A percentile compares a stretch with the other conserved stretches of the same genome.
These are phyloP conservation scores for Clavariopsis aquatica DNA, from an alignment of 495 filamentous ascomycete species.

Conservation along the genomic window DNA sequence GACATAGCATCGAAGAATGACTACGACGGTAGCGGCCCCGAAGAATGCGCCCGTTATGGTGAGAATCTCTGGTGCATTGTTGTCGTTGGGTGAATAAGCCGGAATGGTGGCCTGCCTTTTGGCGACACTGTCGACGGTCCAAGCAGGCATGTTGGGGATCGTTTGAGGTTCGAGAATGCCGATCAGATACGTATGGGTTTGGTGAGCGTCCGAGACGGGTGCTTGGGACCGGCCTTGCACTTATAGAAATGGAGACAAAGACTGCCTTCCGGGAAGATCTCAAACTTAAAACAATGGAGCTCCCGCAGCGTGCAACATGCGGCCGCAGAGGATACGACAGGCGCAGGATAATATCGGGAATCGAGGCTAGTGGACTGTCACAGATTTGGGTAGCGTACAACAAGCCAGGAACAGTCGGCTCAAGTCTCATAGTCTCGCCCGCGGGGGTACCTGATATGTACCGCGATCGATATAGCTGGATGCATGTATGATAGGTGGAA, in stretches of 20 bases:
- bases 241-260: conserved; percentile 19
- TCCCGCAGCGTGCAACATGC: background rate
- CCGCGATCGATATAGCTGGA: background rate
- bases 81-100: conserved; percentile 28
- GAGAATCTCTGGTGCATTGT: conserved; percentile 38
- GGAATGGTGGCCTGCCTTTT: conserved; percentile 25
- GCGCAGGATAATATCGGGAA: background rate
- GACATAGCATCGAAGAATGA: conserved; percentile 41
- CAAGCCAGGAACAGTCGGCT: conserved; percentile 1
- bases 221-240: conserved; percentile 11
- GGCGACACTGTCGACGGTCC: conserved; percentile 12
- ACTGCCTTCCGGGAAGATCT: conserved; percentile 5
- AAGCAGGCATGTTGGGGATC: conserved; percentile 21
- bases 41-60: conserved; percentile 36
- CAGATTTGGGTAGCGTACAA: conserved; percentile 19
- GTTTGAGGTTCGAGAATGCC: background rate
- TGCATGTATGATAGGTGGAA: background rate
- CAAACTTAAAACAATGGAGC: background rate
- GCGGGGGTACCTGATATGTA: background rate
- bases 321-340: background rate
- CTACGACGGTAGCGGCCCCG: conserved; percentile 32
- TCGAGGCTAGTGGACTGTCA: conserved; percentile 21
- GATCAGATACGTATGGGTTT: conserved; percentile 21
- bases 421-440: background rate
- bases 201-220: background rate